Conservation (phyloP, 2,329 filamentous ascomycete genomes). For the Rugonectria rugulosa region DNA sequence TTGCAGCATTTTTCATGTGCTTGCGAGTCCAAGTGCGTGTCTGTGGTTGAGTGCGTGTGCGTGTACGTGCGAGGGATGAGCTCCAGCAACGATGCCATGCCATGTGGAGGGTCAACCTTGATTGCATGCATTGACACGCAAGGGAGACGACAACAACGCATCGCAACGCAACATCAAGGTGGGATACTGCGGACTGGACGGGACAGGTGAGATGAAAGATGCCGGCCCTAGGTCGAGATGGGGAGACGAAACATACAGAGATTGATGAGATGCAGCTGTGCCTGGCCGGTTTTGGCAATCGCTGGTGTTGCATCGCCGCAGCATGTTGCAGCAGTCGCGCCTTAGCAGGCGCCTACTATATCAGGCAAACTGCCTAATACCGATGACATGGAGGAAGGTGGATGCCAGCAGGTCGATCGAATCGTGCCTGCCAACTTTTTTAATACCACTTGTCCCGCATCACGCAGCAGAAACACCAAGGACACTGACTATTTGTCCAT, state of each 20-base stretch:
- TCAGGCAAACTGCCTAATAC: slow-evolving; percentile 5
- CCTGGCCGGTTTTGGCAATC: slow-evolving; percentile 12
- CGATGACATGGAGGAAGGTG: slow-evolving; percentile 16
- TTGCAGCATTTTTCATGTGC: background rate
- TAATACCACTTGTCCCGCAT: slow-evolving; percentile 33
- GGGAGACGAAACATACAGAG: background rate
- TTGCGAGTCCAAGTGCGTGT: background rate
- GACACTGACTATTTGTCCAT: slow-evolving; percentile 16
- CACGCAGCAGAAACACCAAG: slow-evolving; percentile 14
- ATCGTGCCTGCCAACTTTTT: slow-evolving; percentile 37
- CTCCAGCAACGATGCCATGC: background rate
- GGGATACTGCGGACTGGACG: background rate
- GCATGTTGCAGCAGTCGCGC: slow-evolving; percentile 4
- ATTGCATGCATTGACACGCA: slow-evolving; percentile 1
- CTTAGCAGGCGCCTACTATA: slow-evolving; percentile 10
- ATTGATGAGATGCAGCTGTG: slow-evolving; percentile 17
- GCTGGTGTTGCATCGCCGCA: slow-evolving; percentile 4
- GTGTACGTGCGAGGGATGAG: background rate
- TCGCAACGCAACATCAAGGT: slow-evolving; percentile 6
- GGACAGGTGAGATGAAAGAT: too few species aligned
- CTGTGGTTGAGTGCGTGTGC: background rate
- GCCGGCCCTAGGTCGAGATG: background rate
- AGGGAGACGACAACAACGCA: slow-evolving; percentile 6
- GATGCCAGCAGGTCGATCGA: slow-evolving; percentile 27
- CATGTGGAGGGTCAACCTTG: background rate